Conservation (phyloP, 202 grass and related monocot species). For the Dendrocalamus latiflorus region DNA sequence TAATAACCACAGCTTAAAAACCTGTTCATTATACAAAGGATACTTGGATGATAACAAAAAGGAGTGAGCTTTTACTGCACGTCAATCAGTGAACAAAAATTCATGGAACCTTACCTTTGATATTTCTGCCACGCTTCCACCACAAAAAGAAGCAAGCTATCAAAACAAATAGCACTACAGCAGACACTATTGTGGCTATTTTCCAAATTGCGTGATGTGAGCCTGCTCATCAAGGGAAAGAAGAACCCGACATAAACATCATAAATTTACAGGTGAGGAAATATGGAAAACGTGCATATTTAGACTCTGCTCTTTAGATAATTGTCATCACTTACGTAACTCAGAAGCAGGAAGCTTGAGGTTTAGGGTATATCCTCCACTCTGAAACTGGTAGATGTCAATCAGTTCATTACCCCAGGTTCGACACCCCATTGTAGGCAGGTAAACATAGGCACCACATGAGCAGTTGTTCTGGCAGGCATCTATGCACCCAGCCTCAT, state of each 20-base stretch:
- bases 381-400: slow-evolving; percentile 54
- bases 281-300: slow-evolving; percentile 16
- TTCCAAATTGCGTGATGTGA: slow-evolving; percentile 27
- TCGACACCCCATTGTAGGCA: slow-evolving; percentile 41
- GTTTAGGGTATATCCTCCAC: slow-evolving; percentile 41
- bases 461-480: slow-evolving; percentile 72
- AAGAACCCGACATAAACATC: slow-evolving; percentile 24
- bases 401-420: slow-evolving; percentile 60
- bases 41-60: too few relatives aligned
- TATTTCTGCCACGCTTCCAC: slow-evolving; percentile 54
- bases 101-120: slow-evolving; percentile 38
- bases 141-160: slow-evolving; percentile 50
- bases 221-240: slow-evolving; percentile 26
- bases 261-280: slow-evolving; percentile 5
- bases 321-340: slow-evolving; percentile 53
- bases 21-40: too few relatives aligned
- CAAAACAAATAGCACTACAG: slow-evolving; percentile 44
- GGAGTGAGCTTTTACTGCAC: not conserved
- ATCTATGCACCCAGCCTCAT: slow-evolving; percentile 32
- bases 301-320: not conserved
- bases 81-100: not conserved
- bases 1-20: too few relatives aligned
- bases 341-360: slow-evolving; percentile 77
- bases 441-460: slow-evolving; percentile 64
- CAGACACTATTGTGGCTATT: slow-evolving; percentile 37